Evolutionary conservation across 257 asterid species (phyloP).

Genomic region (Nicotiana benthamiana): DNA sequence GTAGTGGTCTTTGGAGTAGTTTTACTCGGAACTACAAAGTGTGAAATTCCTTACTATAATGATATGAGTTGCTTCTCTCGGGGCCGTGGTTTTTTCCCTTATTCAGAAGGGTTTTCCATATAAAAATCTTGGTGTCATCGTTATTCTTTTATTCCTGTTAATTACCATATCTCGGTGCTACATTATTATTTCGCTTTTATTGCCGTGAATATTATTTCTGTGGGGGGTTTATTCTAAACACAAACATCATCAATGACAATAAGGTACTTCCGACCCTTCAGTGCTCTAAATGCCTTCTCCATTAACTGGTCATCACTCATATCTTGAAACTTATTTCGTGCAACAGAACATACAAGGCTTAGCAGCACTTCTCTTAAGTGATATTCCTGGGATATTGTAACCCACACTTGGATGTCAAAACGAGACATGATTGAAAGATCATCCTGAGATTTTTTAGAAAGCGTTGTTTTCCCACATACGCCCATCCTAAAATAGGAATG

Average conservation of each 20-base stretch:
- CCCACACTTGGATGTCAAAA: not conserved
- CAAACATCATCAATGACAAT: slow-evolving; percentile 6
- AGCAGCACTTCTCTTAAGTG: not conserved
- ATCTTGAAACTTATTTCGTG: not conserved
- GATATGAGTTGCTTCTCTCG: too few relatives aligned
- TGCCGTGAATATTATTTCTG: too few relatives aligned
- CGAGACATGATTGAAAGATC: not conserved
- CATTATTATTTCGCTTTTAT: too few relatives aligned
- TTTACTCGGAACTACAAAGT: too few relatives aligned
- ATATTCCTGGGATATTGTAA: not conserved
- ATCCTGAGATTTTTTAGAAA: not conserved
- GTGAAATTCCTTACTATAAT: too few relatives aligned
- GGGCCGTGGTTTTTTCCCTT: too few relatives aligned
- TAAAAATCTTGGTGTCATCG: too few relatives aligned
- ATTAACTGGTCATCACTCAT: not conserved
- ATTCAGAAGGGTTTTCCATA: too few relatives aligned
- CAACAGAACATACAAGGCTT: not conserved
- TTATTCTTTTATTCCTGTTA: too few relatives aligned
- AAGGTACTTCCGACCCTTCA: not conserved
- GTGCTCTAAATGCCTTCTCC: not conserved
- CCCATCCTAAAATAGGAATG: not conserved
- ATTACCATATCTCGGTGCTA: too few relatives aligned
- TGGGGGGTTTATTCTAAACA: too few relatives aligned
- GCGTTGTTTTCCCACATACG: not conserved
- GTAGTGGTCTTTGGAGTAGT: too few relatives aligned